A percentile compares a stretch with the other conserved stretches of the same genome.
Evolutionary conservation across 23 red algal genomes (phyloP).

Genomic region (Gracilaria caudata): DNA sequence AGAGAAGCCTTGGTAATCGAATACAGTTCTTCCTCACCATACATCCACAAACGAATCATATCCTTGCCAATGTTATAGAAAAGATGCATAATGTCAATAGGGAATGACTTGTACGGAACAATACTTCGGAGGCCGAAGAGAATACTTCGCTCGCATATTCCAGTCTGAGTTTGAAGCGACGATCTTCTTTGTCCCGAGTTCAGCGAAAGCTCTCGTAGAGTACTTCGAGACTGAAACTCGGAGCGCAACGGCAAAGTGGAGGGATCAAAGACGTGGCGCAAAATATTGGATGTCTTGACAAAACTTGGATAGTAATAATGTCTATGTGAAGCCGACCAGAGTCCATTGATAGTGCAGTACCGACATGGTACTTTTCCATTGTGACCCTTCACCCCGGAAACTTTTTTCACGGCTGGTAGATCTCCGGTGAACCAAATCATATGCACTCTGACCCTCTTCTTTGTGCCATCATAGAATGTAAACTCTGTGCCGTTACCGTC

Average conservation of each 20-base stretch:
- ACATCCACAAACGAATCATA: no score
- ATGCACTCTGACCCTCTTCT: conserved; percentile 1
- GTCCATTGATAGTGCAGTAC: neutral
- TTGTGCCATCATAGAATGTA: neutral
- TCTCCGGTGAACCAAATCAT: neutral
- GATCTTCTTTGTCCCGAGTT: neutral
- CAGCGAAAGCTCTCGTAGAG: no score
- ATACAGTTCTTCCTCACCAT: no score
- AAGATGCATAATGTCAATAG: no score
- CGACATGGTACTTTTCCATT: conserved; percentile 20
- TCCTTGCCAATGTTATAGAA: no score
- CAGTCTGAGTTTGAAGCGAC: no score
- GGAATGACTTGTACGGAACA: no score
- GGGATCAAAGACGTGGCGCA: no score
- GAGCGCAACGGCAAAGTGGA: no score
- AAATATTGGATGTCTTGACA: neutral
- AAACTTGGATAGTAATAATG: neutral
- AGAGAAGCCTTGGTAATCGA: neutral
- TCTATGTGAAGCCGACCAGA: neutral
- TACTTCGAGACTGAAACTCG: no score
- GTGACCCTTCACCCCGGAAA: neutral
- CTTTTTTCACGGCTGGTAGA: conserved; percentile 16
- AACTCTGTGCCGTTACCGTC: neutral
- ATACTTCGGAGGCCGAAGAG: no score
- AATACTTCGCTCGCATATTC: no score